Conservation (phyloP, 1,284 basidiomycete species). For the Somion occarium region DNA sequence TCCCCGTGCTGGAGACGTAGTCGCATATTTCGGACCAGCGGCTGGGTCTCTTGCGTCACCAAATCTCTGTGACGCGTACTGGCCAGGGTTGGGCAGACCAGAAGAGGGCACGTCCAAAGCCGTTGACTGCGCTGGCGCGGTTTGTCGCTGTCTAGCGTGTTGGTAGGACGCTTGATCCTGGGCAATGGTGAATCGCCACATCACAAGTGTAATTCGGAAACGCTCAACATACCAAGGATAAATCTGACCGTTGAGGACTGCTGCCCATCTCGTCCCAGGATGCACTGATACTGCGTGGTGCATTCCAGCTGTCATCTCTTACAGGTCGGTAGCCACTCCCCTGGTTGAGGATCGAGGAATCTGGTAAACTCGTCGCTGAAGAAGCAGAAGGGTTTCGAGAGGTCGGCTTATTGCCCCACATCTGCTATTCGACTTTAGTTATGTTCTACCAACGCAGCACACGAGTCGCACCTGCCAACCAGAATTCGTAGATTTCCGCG, state of each 20-base stretch:
- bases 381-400: constrained; percentile 61
- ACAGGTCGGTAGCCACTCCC: constrained; percentile 43
- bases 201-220: not conserved
- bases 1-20: constrained; percentile 37
- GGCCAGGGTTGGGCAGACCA: constrained; percentile 3
- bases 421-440: constrained; percentile 32
- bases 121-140: not conserved
- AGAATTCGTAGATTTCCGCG: constrained; percentile 50
- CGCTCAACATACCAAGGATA: not conserved
- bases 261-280: constrained; percentile 56
- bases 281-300: constrained; percentile 46
- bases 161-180: not conserved
- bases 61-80: not conserved
- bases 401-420: constrained; percentile 51
- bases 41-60: not conserved
- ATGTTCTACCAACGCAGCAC: not conserved
- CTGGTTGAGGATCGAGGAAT: constrained; percentile 34
- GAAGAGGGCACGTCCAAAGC: not conserved
- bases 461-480: constrained; percentile 62
- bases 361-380: constrained; percentile 46
- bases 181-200: not conserved
- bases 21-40: constrained; percentile 35
- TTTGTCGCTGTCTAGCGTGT: not conserved
- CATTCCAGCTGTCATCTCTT: constrained; percentile 49
- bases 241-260: not conserved